Evolutionary conservation across 257 asterid genomes (phyloP), one percentile per base, ranked within the genome.

Genomic region (Lycium ferocissimum): DNA sequence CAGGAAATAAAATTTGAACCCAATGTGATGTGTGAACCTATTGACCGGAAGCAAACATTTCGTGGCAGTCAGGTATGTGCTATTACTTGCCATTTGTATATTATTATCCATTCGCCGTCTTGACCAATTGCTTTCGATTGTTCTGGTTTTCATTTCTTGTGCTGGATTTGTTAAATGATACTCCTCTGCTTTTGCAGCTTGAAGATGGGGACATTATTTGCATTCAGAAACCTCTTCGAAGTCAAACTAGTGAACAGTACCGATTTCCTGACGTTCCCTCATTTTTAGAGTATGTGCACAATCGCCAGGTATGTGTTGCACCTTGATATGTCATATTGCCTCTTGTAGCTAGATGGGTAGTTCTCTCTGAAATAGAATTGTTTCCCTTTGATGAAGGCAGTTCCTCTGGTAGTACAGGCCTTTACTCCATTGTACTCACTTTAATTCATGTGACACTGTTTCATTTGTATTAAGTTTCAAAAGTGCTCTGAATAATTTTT

Each of bases 1-100:
- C 90, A 94, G 98, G 97, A 94, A 91, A 94, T 94, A 69, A 93
- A 94, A 89, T 92, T 89, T 66, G 97, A 94, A 63, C 98, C 98
- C 45, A 88, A 84, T 85, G 95, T 94, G 84, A 93, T 92, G 97
- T 92, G 97, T 83, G 96, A 94, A 83, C 93, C 85, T 87, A 89
- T 94, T 87, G 94, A 92, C 88, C 89, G 88, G 91, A 91, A 88
- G 84, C 83, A 86, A 14, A 86, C 87, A 85, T 94, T 93, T 84
- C 93, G 93, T 69, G 51, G 53, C 84, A 89, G 93, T 87, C 96
- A 94, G 95, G 97, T 93, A 75, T 65, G 80, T 85, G 78, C 20
- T 45, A 59, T 85, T 56, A 67, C 65, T 69, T 37, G 26, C 38
- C 26, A 73, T 17, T 67, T 82, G 26, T 53, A 78, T 53, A 78